These are phyloP conservation scores for Plasmodium malariae DNA, from an alignment of 169 alveolate species.

Conservation along the genomic window DNA sequence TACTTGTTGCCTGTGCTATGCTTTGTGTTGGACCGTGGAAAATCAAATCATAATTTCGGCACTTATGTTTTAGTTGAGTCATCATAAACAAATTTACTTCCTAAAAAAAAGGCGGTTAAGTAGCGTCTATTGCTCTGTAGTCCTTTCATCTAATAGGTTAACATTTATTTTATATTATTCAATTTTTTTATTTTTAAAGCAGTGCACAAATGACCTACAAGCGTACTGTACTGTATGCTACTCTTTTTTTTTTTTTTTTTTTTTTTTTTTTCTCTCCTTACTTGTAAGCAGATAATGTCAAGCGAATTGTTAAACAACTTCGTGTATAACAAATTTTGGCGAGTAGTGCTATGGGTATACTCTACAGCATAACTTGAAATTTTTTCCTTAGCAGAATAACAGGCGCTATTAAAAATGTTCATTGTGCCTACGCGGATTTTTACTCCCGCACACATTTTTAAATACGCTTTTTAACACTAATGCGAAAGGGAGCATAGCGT, in stretches of 20 bases:
- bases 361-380: not conserved
- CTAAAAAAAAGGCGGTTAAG: not conserved
- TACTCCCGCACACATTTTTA: constrained; percentile 21
- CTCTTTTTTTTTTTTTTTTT: no score
- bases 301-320: not conserved
- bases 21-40: constrained; percentile 7
- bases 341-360: not conserved
- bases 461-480: not conserved
- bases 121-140: no score
- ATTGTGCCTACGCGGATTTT: constrained; percentile 42
- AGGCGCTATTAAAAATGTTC: constrained; percentile 23
- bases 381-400: not conserved
- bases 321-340: not conserved
- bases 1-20: constrained; percentile 3
- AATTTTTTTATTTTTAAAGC: no score
- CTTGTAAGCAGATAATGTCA: constrained; percentile 49
- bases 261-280: not conserved
- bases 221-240: no score
- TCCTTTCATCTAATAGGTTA: not conserved
- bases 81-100: constrained; percentile 42
- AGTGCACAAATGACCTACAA: no score
- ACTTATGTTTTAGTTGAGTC: not conserved
- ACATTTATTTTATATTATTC: no score
- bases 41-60: not conserved
- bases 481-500: not conserved